Evolutionary conservation across 116 monocot species (phyloP).

Genomic region (Cymodocea nodosa): DNA sequence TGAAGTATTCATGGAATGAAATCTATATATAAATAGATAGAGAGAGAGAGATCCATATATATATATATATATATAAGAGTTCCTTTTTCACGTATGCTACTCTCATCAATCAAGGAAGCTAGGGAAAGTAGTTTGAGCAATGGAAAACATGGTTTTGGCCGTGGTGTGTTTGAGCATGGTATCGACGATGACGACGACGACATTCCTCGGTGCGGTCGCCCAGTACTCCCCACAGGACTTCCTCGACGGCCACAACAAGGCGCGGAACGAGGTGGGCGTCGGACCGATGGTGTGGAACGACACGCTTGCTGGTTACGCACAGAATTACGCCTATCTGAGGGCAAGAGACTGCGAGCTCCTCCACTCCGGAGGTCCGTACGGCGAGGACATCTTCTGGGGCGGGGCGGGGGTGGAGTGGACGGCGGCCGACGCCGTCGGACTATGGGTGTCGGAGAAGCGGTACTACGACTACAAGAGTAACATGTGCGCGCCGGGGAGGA

Average conservation of each 20-base stretch:
- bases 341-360: conserved; percentile 10
- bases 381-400: conserved; percentile 40
- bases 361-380: conserved; percentile 30
- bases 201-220: too few species aligned
- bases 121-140: too few species aligned
- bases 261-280: conserved; percentile 13
- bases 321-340: conserved; percentile 14
- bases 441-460: conserved; percentile 24
- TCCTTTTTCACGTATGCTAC: too few species aligned
- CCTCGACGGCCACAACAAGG: conserved; percentile 21
- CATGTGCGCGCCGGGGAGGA: conserved; percentile 7
- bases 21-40: too few species aligned
- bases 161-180: background rate
- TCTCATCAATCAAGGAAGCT: too few species aligned
- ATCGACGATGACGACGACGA: too few species aligned
- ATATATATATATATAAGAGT: too few species aligned
- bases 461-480: conserved; percentile 15
- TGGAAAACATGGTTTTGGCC: too few species aligned
- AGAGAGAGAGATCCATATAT: too few species aligned
- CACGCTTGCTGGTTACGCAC: conserved; percentile 20
- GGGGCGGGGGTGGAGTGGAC: conserved; percentile 12
- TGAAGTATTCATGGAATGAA: too few species aligned
- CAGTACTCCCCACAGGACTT: conserved; percentile 26
- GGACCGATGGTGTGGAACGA: conserved; percentile 20
- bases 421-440: conserved; percentile 10